These are phyloP conservation scores for Stephanodiscus triporus DNA, from an alignment of 108 stramenopile genomes.

Conservation along the genomic window DNA sequence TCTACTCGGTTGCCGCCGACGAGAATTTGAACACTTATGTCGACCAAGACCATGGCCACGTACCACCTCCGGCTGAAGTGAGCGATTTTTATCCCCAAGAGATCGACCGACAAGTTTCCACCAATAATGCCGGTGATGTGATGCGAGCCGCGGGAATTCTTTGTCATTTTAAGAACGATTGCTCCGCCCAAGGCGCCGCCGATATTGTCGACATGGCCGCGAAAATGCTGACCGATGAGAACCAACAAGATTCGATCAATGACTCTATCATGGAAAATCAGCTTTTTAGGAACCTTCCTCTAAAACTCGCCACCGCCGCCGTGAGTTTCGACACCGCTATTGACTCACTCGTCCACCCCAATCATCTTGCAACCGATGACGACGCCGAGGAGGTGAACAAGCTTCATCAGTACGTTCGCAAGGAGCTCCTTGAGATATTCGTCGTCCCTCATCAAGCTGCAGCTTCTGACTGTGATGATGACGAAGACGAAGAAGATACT, in stretches of 20 bases:
- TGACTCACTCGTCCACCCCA: slow-evolving; percentile 38
- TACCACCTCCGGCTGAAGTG: background rate
- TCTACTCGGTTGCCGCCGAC: slow-evolving; percentile 6
- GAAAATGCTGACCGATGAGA: slow-evolving; percentile 12
- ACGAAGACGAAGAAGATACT: slow-evolving; percentile 16
- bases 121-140: background rate
- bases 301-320: background rate
- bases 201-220: slow-evolving; percentile 29
- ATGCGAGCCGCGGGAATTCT: slow-evolving; percentile 29
- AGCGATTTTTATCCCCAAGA: background rate
- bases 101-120: background rate
- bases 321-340: background rate
- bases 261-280: background rate
- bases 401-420: slow-evolving; percentile 51
- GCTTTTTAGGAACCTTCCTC: background rate
- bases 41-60: background rate
- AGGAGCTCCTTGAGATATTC: slow-evolving; percentile 52
- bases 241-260: slow-evolving; percentile 5
- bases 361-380: slow-evolving; percentile 44
- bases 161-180: slow-evolving; percentile 20
- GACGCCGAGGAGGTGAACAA: slow-evolving; percentile 49
- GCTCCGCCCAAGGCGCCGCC: slow-evolving; percentile 4
- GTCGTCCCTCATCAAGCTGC: slow-evolving; percentile 37
- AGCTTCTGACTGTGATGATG: slow-evolving; percentile 11
- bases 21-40: background rate